A percentile compares a stretch with the other conserved stretches of the same genome.
Evolutionary conservation across 2,329 filamentous ascomycete species (phyloP).

Genomic region (Aspergillus sp.): DNA sequence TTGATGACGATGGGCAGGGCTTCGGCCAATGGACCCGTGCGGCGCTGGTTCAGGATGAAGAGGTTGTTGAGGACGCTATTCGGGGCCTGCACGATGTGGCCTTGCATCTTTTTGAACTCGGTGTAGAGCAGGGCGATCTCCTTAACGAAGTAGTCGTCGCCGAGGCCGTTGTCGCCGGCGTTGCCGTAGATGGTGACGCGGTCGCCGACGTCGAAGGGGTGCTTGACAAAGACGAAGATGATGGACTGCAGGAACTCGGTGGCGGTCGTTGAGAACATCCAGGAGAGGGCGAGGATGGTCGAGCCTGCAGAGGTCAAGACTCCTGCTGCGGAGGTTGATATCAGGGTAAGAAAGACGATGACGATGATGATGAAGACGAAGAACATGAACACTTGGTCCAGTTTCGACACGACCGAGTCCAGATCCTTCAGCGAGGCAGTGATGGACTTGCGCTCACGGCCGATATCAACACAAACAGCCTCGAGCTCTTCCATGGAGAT

Average conservation of each 20-base stretch:
- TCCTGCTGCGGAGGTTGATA: conserved; percentile 83
- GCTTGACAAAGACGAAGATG: conserved; percentile 95
- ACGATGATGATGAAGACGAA: conserved; percentile 78
- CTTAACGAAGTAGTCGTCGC: conserved; percentile 95
- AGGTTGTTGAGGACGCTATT: conserved; percentile 91
- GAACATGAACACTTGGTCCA: conserved; percentile 86
- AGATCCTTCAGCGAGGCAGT: conserved; percentile 92
- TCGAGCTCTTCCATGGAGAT: conserved; percentile 95
- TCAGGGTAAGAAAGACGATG: conserved; percentile 83
- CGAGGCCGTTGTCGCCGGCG: conserved; percentile 72
- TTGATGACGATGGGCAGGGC: conserved; percentile 80
- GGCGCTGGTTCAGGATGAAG: conserved; percentile 92
- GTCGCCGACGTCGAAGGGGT: conserved; percentile 95
- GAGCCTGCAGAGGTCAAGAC: conserved; percentile 89
- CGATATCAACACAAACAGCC: conserved; percentile 89
- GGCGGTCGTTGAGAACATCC: conserved; percentile 88
- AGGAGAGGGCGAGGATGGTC: conserved; percentile 82
- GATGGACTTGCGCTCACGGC: conserved; percentile 91
- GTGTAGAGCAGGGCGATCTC: conserved; percentile 92
- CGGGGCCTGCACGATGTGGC: conserved; percentile 91
- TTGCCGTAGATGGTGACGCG: conserved; percentile 90
- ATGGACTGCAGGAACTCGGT: conserved; percentile 93
- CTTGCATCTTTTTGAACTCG: conserved; percentile 98
- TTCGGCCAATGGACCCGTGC: conserved; percentile 84
- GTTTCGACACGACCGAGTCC: conserved; percentile 86